A percentile compares a stretch with the other conserved stretches of the same genome.
Conservation (phyloP, 192 early-diverging fungal species). For the Linnemannia hyalina region DNA sequence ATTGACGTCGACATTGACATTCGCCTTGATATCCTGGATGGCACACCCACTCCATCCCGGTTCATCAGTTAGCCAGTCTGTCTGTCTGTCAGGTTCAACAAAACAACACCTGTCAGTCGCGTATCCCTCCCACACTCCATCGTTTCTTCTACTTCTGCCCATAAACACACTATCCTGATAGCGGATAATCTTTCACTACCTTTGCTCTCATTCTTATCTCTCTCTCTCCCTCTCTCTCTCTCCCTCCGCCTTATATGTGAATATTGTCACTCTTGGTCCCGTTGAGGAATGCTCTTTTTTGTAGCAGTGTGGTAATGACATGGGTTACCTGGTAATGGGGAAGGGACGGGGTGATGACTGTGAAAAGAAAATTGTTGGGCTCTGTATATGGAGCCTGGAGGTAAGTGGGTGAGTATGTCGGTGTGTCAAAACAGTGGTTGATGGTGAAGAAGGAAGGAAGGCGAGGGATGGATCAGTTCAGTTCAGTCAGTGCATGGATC, state of each 20-base stretch:
- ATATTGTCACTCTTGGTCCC: no score
- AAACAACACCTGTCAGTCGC: no score
- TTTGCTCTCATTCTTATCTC: background rate
- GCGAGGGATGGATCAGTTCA: background rate
- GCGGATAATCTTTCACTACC: background rate
- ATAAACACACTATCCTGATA: background rate
- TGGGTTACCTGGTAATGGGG: no score
- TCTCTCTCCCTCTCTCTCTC: background rate
- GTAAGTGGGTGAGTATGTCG: background rate
- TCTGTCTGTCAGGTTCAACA: no score
- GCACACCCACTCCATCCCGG: background rate
- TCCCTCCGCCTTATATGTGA: background rate
- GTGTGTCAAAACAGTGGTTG: background rate
- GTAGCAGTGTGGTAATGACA: no score
- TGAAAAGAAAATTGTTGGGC: background rate
- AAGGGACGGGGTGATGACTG: no score
- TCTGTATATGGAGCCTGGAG: background rate
- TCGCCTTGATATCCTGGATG: background rate
- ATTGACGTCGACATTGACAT: background rate
- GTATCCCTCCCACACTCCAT: no score
- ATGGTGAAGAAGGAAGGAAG: background rate
- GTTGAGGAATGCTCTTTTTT: no score
- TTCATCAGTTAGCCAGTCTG: background rate
- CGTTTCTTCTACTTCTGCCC: no score
- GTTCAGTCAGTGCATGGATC: background rate